Percentiles rank a stretch among this genome's conserved stretches.
These are phyloP conservation scores for Neocucurbitaria cava DNA, from an alignment of 2,329 filamentous ascomycete species.

Conservation along the genomic window DNA sequence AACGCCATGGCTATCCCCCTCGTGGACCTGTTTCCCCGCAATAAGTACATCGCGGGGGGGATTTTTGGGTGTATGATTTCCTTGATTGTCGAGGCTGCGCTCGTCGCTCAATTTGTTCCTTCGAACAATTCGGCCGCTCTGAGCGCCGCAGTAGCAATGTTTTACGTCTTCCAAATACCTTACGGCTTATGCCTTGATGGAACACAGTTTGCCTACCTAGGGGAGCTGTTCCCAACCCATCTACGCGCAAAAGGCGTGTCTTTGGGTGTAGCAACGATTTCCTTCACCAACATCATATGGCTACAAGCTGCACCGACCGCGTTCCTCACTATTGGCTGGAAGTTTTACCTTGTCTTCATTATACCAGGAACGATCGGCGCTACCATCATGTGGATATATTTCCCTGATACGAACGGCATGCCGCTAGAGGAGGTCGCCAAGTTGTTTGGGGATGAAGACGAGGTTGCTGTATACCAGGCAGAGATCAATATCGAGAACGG, in stretches of 20 bases:
- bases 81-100: constrained; percentile 59
- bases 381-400: constrained; percentile 58
- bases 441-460: constrained; percentile 57
- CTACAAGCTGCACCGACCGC: constrained; percentile 60
- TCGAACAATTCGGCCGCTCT: constrained; percentile 42
- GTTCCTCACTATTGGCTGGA: constrained; percentile 29
- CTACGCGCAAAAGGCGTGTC: constrained; percentile 55
- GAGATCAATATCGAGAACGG: constrained; percentile 20
- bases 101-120: constrained; percentile 34
- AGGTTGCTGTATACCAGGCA: constrained; percentile 28
- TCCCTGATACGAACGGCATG: constrained; percentile 63
- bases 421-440: constrained; percentile 56
- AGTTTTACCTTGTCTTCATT: constrained; percentile 33
- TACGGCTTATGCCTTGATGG: constrained; percentile 60
- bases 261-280: constrained; percentile 27
- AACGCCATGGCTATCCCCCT: constrained; percentile 31
- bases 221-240: constrained; percentile 56
- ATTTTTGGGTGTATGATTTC: constrained; percentile 34
- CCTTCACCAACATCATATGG: constrained; percentile 52
- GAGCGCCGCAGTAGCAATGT: constrained; percentile 55
- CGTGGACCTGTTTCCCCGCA: constrained; percentile 28
- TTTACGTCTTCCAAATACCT: constrained; percentile 57
- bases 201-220: constrained; percentile 60
- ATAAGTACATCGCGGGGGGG: constrained; percentile 23
- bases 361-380: constrained; percentile 48